Evolutionary conservation across 2,329 filamentous ascomycete species (phyloP), one percentile per base, ranked within the genome.

Genomic region (Verticillium zaregamsianum): DNA sequence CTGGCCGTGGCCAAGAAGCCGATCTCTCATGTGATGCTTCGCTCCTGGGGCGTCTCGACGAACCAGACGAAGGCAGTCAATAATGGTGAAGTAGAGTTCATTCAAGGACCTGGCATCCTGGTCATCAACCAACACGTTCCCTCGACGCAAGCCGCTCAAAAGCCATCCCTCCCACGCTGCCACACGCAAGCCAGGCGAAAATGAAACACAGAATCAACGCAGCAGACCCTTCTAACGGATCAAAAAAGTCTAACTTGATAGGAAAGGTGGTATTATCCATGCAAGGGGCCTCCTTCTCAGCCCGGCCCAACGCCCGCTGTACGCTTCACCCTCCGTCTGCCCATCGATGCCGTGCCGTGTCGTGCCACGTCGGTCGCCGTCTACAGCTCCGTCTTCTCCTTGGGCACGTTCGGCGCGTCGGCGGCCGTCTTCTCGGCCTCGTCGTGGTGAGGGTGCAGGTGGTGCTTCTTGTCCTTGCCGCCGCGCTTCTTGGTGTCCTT

Each of bases 401-500:
- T 62, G 57, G 63, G 64, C 20, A 70, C 68, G 62, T 71, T 71
- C 35, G 68, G 68, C 31, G 66, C 70, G 54, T 70, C 68, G 14
- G 65, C 66, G n/a, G 68, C 67, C 40, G 67, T 62, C 3, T 69
- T 66, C 31, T 69, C 69, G 54, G 70, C 68, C 25, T 63, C 64
- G 58, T 72, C 71, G 49, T 68, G 66, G 60, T 72, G 69, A 59
- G 72, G 70, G 69, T 77, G 79, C 39, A 74, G 69, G 64, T 80
- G 72, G 66, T 81, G 79, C 68, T 82, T 80, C 68, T 79, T 78
- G 33, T 35, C 33, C 65, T 86, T 81, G 79, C 87, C 83, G 68
- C 78, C 79, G 75, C 86, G 86, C 73, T 82, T 81, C 73, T 92
- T 90, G 61, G 91, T 86, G 70, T 94, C 90, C 74, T 92, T 88